Evolutionary conservation across 331 rosid species (phyloP).

Genomic region (Pyrus hybrid): DNA sequence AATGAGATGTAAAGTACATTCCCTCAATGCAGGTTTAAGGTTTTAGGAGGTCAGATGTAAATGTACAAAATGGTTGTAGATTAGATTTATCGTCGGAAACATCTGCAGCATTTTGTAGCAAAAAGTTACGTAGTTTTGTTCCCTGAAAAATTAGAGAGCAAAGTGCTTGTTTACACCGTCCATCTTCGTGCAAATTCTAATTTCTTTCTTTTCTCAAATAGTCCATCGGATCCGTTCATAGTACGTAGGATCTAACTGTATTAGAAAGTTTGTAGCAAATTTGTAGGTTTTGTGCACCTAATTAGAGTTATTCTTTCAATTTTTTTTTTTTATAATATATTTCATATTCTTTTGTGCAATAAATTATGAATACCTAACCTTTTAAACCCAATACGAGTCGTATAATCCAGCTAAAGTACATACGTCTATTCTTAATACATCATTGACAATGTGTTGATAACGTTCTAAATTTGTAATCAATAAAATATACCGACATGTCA

Average conservation of each 20-base stretch:
- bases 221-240: background rate
- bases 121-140: no score
- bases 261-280: background rate
- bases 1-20: slow-evolving; percentile 22
- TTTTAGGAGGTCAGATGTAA: background rate
- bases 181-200: no score
- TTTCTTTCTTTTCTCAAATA: no score
- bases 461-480: no score
- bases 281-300: background rate
- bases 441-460: background rate
- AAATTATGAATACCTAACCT: background rate
- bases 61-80: slow-evolving; percentile 7
- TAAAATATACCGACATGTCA: background rate
- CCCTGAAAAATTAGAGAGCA: no score
- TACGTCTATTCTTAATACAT: no score
- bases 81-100: background rate
- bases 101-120: background rate
- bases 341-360: background rate
- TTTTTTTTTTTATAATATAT: no score
- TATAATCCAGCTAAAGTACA: background rate
- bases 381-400: background rate
- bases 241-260: background rate
- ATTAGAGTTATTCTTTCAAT: background rate
- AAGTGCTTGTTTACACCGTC: no score
- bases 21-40: background rate